Evolutionary conservation across 345 rosid genomes (phyloP).

Genomic region (Salix udensis): DNA sequence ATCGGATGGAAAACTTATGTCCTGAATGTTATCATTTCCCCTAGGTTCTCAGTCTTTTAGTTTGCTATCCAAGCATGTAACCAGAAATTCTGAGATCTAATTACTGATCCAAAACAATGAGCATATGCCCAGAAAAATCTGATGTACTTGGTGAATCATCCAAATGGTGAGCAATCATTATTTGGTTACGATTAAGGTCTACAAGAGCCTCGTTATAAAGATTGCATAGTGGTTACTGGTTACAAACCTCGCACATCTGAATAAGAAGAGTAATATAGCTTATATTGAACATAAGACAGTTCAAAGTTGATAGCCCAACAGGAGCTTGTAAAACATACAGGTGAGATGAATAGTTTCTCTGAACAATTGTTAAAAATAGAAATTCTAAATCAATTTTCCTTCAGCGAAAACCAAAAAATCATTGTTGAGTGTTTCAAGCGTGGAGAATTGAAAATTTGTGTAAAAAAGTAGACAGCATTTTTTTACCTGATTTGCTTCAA

Average conservation of each 20-base stretch:
- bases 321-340: neutral
- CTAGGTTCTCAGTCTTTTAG: no score
- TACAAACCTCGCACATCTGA: no score
- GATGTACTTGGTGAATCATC: neutral
- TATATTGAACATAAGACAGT: neutral
- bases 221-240: no score
- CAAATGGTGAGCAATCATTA: no score
- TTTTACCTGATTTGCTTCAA: slow-evolving; percentile 72
- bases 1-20: no score
- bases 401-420: neutral
- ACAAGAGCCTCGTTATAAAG: no score
- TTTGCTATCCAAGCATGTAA: no score
- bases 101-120: no score
- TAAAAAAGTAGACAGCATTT: neutral
- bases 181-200: no score
- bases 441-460: neutral
- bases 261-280: no score
- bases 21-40: no score
- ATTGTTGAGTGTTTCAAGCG: neutral
- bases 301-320: neutral
- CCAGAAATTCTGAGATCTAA: no score
- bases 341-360: neutral
- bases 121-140: neutral
- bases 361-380: neutral
- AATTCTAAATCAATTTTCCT: neutral